Conservation (phyloP, 352 stramenopile genomes). For the Peronospora farinosa region DNA sequence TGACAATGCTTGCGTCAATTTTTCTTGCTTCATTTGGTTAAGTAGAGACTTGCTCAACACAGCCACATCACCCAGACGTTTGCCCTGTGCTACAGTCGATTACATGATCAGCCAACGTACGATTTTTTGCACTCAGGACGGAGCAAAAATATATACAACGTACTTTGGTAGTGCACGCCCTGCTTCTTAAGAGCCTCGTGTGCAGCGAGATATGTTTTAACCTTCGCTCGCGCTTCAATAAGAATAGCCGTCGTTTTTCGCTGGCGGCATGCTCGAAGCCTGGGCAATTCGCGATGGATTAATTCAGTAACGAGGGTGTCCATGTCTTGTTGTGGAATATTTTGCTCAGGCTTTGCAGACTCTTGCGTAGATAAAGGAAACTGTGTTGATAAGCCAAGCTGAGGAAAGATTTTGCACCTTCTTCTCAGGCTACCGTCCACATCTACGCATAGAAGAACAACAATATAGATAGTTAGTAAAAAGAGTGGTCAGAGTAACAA, state of each 20-base stretch:
- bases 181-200: slow-evolving; percentile 13
- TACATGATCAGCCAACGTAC: background rate
- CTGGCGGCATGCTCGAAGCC: slow-evolving; percentile 43
- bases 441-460: slow-evolving; percentile 31
- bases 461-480: slow-evolving; percentile 4
- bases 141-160: slow-evolving; percentile 1
- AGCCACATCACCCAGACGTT: slow-evolving; percentile 18
- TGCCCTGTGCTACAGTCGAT: slow-evolving; percentile 11
- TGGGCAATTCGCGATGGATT: slow-evolving; percentile 39
- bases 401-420: slow-evolving; percentile 41
- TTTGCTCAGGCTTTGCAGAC: slow-evolving; percentile 5
- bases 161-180: slow-evolving; percentile 6
- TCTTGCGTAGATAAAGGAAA: slow-evolving; percentile 24
- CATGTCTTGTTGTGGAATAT: slow-evolving; percentile 39
- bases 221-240: slow-evolving; percentile 33
- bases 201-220: slow-evolving; percentile 24
- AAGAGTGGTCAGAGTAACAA: background rate
- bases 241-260: slow-evolving; percentile 47
- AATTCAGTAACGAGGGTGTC: slow-evolving; percentile 37
- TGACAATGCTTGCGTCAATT: slow-evolving; percentile 20
- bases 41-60: slow-evolving; percentile 32
- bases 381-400: slow-evolving; percentile 40
- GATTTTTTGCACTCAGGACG: background rate
- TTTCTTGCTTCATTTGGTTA: slow-evolving; percentile 41
- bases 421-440: slow-evolving; percentile 31